A percentile compares a stretch with the other conserved stretches of the same genome.
phyloP scores from a whole-genome alignment of 345 rosid genomes.

The Hibiscus mutabilis region DNA sequence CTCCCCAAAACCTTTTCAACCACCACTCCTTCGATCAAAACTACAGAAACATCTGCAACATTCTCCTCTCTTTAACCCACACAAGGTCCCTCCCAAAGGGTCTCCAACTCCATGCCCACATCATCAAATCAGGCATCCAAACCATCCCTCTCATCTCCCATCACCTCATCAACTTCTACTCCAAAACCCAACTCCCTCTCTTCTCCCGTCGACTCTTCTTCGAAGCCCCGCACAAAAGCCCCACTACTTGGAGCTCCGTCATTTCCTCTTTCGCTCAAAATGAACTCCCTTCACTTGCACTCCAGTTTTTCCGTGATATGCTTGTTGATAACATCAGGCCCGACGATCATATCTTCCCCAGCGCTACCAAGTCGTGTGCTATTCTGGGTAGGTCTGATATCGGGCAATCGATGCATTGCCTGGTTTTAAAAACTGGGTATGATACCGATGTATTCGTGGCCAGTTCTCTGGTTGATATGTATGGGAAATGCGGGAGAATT shows the following conservation, averaged over 20 bases:
- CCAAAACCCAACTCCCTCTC: conserved; percentile 66
- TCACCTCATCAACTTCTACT: conserved; percentile 81
- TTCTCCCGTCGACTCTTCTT: conserved; percentile 50
- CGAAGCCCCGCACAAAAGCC: conserved; percentile 34
- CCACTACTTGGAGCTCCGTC: conserved; percentile 89
- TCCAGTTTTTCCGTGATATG: conserved; percentile 62
- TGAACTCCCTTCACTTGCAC: conserved; percentile 64
- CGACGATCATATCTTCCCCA: conserved; percentile 75
- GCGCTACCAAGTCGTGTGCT: conserved; percentile 69
- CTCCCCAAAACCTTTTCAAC: conserved; percentile 15
- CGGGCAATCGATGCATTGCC: conserved; percentile 56
- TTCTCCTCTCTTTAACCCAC: conserved; percentile 54
- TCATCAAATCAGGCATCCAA: conserved; percentile 62
- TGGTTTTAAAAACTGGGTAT: conserved; percentile 55
- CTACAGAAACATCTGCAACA: conserved; percentile 44
- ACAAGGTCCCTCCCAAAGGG: conserved; percentile 50
- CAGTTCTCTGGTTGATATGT: conserved; percentile 84
- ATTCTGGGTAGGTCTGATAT: conserved; percentile 51
- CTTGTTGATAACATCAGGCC: conserved; percentile 35
- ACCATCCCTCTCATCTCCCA: conserved; percentile 62
- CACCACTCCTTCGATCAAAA: conserved; percentile 27
- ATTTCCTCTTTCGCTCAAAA: conserved; percentile 78
- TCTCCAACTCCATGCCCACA: conserved; percentile 65
- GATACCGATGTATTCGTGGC: conserved; percentile 67
- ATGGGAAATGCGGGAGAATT: conserved; percentile 62